Conservation (phyloP, 2,329 filamentous ascomycete genomes). For the Ophiocordyceps camponoti-saundersi region DNA sequence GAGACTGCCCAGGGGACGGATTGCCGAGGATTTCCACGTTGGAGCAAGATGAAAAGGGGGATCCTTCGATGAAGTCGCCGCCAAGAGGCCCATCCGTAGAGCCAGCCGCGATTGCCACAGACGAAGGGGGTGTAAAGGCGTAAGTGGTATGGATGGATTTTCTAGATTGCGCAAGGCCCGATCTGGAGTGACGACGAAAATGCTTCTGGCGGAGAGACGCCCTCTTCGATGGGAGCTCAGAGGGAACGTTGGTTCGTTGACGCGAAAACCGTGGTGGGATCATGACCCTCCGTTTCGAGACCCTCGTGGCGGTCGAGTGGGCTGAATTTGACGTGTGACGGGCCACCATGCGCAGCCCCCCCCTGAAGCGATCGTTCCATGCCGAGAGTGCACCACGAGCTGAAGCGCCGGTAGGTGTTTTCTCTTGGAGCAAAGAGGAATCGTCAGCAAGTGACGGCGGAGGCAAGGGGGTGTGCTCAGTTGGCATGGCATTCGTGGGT, state of each 20-base stretch:
- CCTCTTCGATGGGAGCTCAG: not conserved
- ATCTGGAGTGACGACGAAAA: not conserved
- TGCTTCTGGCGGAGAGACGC: not conserved
- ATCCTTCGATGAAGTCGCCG: conserved; percentile 19
- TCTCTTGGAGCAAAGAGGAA: conserved; percentile 2
- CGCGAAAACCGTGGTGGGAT: conserved; percentile 11
- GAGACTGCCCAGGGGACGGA: conserved; percentile 18
- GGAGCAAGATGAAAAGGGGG: conserved; percentile 23
- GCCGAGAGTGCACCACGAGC: conserved; percentile 16
- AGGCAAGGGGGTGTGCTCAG: conserved; percentile 9
- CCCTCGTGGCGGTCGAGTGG: not conserved
- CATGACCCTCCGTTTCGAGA: conserved; percentile 2
- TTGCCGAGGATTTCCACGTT: conserved; percentile 36
- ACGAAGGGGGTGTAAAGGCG: not conserved
- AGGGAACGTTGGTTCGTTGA: not conserved
- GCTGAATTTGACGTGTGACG: conserved; percentile 4
- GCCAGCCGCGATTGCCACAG: not conserved
- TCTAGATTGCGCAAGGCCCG: not conserved
- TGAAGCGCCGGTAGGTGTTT: not conserved
- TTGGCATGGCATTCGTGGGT: not conserved
- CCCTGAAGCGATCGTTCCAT: conserved; percentile 36
- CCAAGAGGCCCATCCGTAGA: not conserved
- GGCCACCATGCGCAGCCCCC: conserved; percentile 35
- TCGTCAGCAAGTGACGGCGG: conserved; percentile 29
- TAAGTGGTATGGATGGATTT: not conserved